Percentiles rank a stretch among this genome's conserved stretches.
Conservation (phyloP, 306 rosid species). For the Malus orientalis region DNA sequence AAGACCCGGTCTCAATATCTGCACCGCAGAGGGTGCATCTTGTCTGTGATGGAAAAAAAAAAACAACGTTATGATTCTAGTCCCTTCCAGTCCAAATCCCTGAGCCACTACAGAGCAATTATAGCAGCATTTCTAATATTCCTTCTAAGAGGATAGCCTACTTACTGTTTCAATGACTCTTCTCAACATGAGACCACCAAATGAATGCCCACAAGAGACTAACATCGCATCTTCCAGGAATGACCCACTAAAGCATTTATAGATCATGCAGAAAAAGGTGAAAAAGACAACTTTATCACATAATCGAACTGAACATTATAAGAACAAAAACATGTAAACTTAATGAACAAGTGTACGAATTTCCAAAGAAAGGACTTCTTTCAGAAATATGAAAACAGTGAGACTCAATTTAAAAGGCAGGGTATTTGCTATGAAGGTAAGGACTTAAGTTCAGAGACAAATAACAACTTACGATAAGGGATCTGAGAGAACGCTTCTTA, state of each 20-base stretch:
- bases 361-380: neutral
- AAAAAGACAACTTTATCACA: constrained; percentile 11
- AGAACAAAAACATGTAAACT: neutral
- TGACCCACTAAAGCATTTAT: constrained; percentile 49
- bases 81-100: neutral
- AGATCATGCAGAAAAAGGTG: constrained; percentile 4
- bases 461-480: constrained; percentile 75
- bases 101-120: neutral
- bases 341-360: neutral
- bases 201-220: constrained; percentile 97
- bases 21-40: constrained; percentile 81
- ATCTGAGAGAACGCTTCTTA: constrained; percentile 92
- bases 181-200: constrained; percentile 92
- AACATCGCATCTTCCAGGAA: constrained; percentile 94
- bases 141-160: constrained; percentile 7
- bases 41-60: constrained; percentile 54
- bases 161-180: constrained; percentile 90
- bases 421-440: neutral
- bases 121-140: neutral
- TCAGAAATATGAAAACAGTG: neutral
- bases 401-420: neutral
- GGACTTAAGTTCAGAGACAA: neutral
- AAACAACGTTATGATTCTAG: neutral
- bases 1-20: constrained; percentile 65
- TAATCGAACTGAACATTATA: constrained; percentile 8